phyloP scores from a whole-genome alignment of 2,329 filamentous ascomycete species.

The Venturia carpophila region DNA sequence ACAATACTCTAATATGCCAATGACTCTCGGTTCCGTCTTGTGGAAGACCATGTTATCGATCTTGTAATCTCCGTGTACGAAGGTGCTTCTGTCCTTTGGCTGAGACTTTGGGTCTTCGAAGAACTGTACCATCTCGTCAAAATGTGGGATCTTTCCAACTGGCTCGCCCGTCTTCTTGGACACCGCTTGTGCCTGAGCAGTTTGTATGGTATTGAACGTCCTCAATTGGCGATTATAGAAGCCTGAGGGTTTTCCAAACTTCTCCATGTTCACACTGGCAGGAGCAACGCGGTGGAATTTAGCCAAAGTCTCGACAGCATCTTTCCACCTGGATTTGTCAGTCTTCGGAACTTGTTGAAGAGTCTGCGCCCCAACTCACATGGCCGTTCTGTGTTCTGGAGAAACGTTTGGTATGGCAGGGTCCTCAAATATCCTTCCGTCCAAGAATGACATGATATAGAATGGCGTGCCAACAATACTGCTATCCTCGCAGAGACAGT shows the following conservation, averaged over 20 bases:
- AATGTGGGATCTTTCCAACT: conserved; percentile 78
- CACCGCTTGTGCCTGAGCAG: conserved; percentile 63
- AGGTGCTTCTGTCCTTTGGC: conserved; percentile 66
- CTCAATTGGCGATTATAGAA: conserved; percentile 83
- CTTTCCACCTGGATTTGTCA: conserved; percentile 57
- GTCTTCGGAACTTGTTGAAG: neutral
- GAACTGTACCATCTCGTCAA: conserved; percentile 70
- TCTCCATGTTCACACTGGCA: conserved; percentile 56
- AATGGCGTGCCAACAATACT: conserved; percentile 80
- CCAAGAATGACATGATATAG: conserved; percentile 94
- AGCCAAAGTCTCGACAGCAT: conserved; percentile 74
- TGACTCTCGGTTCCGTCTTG: conserved; percentile 76
- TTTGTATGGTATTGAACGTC: conserved; percentile 73
- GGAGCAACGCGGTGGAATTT: conserved; percentile 72
- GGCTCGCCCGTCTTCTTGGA: conserved; percentile 69
- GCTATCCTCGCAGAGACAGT: conserved; percentile 78
- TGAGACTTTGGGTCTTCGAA: conserved; percentile 63
- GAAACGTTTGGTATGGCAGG: conserved; percentile 67
- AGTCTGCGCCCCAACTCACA: conserved; percentile 42
- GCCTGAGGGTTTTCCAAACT: conserved; percentile 63
- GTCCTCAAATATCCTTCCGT: conserved; percentile 90
- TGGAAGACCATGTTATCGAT: conserved; percentile 64
- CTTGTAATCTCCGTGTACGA: conserved; percentile 96
- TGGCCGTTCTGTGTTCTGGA: conserved; percentile 59
- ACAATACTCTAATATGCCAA: conserved; percentile 78